Evolutionary conservation across 2,329 filamentous ascomycete species (phyloP).

Genomic region (Beauveria brongniartii): DNA sequence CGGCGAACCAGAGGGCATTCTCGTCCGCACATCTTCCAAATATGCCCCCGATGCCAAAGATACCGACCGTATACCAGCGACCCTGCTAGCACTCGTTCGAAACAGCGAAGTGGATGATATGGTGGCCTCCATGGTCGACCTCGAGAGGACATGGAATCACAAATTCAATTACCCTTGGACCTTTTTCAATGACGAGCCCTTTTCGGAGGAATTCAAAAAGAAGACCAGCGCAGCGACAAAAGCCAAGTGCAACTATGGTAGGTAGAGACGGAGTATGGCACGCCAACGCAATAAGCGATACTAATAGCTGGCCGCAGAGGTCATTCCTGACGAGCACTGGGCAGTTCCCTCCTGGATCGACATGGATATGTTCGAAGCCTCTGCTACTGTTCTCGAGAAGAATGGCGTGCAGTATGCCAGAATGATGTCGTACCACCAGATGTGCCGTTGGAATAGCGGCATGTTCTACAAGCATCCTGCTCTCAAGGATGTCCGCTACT

Average conservation of each 20-base stretch:
- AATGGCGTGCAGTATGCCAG: conserved; percentile 84
- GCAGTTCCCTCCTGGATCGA: conserved; percentile 88
- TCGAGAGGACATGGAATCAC: conserved; percentile 92
- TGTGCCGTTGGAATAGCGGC: conserved; percentile 98
- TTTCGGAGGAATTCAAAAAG: conserved; percentile 85
- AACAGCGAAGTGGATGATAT: conserved; percentile 84
- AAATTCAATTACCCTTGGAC: conserved; percentile 99
- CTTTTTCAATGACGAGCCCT: conserved; percentile 95
- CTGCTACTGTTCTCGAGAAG: conserved; percentile 72
- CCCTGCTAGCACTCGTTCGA: conserved; percentile 81
- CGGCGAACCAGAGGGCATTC: conserved; percentile 69
- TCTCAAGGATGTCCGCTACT: conserved; percentile 73
- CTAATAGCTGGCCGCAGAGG: conserved; percentile 42
- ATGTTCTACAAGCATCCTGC: conserved; percentile 96
- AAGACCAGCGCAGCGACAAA: conserved; percentile 76
- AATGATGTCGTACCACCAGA: conserved; percentile 90
- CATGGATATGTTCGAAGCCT: conserved; percentile 75
- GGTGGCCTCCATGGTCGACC: conserved; percentile 78
- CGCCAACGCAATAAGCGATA: background rate
- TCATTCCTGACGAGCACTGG: conserved; percentile 95
- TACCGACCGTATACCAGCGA: conserved; percentile 84
- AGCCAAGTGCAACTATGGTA: conserved; percentile 79
- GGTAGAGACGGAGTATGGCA: conserved; percentile 13
- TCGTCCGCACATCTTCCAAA: conserved; percentile 65
- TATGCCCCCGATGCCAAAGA: conserved; percentile 70